Evolutionary conservation across 2,329 filamentous ascomycete genomes (phyloP).

Genomic region (Ophiostoma ips): DNA sequence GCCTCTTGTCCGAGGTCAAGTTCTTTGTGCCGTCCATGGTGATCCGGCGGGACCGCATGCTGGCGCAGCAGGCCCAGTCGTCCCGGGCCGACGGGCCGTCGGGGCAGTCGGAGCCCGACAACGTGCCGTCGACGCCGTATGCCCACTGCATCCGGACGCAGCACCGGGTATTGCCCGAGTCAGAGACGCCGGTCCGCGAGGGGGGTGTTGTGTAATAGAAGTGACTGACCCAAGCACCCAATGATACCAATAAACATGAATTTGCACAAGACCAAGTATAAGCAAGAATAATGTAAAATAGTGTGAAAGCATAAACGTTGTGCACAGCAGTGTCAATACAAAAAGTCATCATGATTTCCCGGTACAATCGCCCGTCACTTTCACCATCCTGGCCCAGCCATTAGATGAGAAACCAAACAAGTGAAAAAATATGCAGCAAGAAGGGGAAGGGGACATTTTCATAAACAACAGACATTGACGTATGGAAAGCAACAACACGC

Average conservation of each 20-base stretch:
- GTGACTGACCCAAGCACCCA: too few relatives aligned
- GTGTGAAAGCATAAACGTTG: too few relatives aligned
- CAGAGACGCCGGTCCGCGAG: too few relatives aligned
- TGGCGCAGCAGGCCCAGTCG: slow-evolving; percentile 31
- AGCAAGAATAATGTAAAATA: background rate
- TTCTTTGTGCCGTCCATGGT: slow-evolving; percentile 49
- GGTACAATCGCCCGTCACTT: too few relatives aligned
- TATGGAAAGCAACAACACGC: background rate
- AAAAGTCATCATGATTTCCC: too few relatives aligned
- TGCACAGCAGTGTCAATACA: too few relatives aligned
- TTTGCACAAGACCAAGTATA: background rate
- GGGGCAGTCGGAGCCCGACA: background rate
- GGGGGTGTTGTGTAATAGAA: too few relatives aligned
- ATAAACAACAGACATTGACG: too few relatives aligned
- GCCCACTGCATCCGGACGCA: too few relatives aligned
- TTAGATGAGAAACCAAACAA: background rate
- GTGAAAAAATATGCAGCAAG: too few relatives aligned
- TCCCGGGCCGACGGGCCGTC: slow-evolving; percentile 18
- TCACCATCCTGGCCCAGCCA: background rate
- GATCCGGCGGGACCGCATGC: slow-evolving; percentile 38
- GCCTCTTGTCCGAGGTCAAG: slow-evolving; percentile 38
- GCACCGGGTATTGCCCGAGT: too few relatives aligned
- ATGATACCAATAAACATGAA: background rate
- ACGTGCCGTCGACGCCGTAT: background rate
- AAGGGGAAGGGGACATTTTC: too few relatives aligned